Evolutionary conservation across 306 rosid species (phyloP).

Genomic region (Rosa rugosa): DNA sequence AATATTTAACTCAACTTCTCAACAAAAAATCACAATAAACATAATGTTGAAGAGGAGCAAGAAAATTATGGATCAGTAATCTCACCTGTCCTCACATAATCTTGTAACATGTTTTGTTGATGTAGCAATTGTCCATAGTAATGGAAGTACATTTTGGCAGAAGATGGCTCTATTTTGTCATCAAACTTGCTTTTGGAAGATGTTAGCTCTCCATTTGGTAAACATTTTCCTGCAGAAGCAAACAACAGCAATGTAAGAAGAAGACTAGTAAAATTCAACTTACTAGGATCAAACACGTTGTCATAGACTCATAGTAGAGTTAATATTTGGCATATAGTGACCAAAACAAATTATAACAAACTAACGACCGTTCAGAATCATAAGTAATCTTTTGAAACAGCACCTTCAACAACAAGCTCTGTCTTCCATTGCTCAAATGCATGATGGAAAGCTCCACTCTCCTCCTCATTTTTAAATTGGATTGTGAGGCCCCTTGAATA

Average conservation of each 20-base stretch:
- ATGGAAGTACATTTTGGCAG: slow-evolving; percentile 96
- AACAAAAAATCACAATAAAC: neutral
- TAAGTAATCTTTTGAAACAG: slow-evolving; percentile 28
- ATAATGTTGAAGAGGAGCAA: slow-evolving; percentile 4
- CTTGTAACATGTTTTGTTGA: slow-evolving; percentile 97
- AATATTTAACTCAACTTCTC: neutral
- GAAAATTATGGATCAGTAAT: slow-evolving; percentile 17
- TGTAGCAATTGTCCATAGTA: slow-evolving; percentile 93
- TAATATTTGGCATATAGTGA: neutral
- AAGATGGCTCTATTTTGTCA: slow-evolving; percentile 86
- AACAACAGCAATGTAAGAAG: neutral
- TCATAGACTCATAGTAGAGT: neutral
- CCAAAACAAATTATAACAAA: neutral
- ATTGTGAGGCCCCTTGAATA: slow-evolving; percentile 60
- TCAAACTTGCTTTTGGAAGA: slow-evolving; percentile 77
- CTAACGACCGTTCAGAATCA: neutral
- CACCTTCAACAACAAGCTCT: slow-evolving; percentile 63
- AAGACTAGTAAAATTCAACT: neutral
- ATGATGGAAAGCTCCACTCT: slow-evolving; percentile 63
- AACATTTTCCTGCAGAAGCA: slow-evolving; percentile 41
- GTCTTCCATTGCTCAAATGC: slow-evolving; percentile 74
- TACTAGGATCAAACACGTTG: neutral
- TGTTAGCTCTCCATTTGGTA: slow-evolving; percentile 60
- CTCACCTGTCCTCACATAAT: slow-evolving; percentile 93
- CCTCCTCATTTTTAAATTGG: slow-evolving; percentile 73